Evolutionary conservation across 345 rosid species (phyloP).

Genomic region (Euphorbia tirucalli): DNA sequence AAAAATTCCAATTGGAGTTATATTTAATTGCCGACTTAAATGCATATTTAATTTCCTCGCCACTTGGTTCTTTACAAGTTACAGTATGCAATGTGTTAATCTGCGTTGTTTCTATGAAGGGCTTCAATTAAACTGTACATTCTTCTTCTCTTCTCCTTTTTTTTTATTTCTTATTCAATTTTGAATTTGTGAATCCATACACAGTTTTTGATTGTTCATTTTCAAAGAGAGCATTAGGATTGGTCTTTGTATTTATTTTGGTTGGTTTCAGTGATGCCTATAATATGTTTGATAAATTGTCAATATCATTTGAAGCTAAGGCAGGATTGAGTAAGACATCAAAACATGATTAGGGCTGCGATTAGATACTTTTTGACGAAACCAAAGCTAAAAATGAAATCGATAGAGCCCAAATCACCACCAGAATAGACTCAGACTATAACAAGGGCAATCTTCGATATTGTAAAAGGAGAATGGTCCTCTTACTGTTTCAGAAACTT

Average conservation of each 20-base stretch:
- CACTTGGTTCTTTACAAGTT: too few relatives aligned
- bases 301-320: background rate
- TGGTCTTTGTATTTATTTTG: background rate
- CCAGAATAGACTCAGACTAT: constrained; percentile 85
- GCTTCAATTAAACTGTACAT: too few relatives aligned
- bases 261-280: background rate
- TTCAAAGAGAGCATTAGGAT: background rate
- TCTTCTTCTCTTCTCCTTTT: too few relatives aligned
- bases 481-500: constrained; percentile 70
- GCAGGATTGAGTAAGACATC: background rate
- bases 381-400: constrained; percentile 79
- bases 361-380: constrained; percentile 55
- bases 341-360: constrained; percentile 37
- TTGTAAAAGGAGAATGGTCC: constrained; percentile 88
- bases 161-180: too few relatives aligned
- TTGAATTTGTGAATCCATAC: background rate
- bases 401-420: constrained; percentile 71
- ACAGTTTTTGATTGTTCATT: background rate
- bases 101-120: too few relatives aligned
- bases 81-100: too few relatives aligned
- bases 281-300: background rate
- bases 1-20: too few relatives aligned
- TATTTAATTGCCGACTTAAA: too few relatives aligned
- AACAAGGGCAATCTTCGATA: constrained; percentile 66
- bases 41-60: too few relatives aligned